These are phyloP conservation scores for Wallacemonas sp. DNA, from an alignment of 208 protist species.

Conservation along the genomic window DNA sequence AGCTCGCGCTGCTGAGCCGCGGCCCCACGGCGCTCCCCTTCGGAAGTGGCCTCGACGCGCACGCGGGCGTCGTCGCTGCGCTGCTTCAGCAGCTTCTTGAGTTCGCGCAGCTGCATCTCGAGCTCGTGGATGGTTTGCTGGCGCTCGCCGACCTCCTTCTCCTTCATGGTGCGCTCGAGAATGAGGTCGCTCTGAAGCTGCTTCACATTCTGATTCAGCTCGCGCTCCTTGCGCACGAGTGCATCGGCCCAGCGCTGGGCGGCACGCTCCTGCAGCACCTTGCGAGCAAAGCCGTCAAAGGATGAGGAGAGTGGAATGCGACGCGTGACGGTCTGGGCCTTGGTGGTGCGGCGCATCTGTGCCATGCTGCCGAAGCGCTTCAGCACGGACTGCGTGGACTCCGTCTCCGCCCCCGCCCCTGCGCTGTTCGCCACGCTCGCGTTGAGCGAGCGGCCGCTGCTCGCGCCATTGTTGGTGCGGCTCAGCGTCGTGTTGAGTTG, in stretches of 20 bases:
- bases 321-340: conserved; percentile 26
- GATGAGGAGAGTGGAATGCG: conserved; percentile 74
- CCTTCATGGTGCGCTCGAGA: conserved; percentile 68
- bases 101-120: conserved; percentile 63
- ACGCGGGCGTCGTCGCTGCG: conserved; percentile 69
- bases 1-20: conserved; percentile 56
- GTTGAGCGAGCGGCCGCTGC: conserved; percentile 21
- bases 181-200: conserved; percentile 88
- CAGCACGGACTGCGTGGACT: conserved; percentile 19
- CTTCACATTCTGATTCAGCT: conserved; percentile 93
- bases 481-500: conserved; percentile 23
- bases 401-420: neutral
- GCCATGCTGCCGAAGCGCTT: conserved; percentile 71
- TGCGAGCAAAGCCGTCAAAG: conserved; percentile 76
- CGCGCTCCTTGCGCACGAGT: conserved; percentile 83
- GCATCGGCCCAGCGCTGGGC: conserved; percentile 90
- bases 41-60: conserved; percentile 59
- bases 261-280: conserved; percentile 84
- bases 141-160: conserved; percentile 82
- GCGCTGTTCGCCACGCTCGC: conserved; percentile 5
- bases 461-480: conserved; percentile 12
- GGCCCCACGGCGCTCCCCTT: conserved; percentile 65
- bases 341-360: conserved; percentile 47
- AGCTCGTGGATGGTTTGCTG: conserved; percentile 58
- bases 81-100: conserved; percentile 68